Conservation (phyloP, 2,329 filamentous ascomycete species). For the Clarireedia hainanense region DNA sequence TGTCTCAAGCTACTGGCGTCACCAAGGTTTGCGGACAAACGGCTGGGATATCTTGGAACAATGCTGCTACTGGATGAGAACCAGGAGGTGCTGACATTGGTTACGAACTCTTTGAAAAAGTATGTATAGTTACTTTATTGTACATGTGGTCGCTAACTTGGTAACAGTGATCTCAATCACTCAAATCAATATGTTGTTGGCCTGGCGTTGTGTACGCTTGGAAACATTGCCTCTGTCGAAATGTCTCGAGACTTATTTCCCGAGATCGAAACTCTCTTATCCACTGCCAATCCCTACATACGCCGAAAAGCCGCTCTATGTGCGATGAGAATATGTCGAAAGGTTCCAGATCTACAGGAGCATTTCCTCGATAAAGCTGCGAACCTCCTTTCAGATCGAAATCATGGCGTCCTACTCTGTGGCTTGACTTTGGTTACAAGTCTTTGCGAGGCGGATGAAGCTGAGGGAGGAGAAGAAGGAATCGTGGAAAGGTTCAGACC, state of each 20-base stretch:
- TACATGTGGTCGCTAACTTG: background rate
- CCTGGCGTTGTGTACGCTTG: conserved; percentile 88
- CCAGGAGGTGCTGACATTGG: conserved; percentile 92
- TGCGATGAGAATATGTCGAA: conserved; percentile 97
- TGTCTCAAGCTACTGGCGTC: conserved; percentile 96
- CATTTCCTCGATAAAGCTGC: conserved; percentile 95
- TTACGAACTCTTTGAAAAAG: conserved; percentile 98
- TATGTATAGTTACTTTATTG: conserved; percentile 33
- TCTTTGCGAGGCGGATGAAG: conserved; percentile 90
- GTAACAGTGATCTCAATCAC: conserved; percentile 78
- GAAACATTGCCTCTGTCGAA: conserved; percentile 95
- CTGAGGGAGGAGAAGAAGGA: conserved; percentile 80
- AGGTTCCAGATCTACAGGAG: conserved; percentile 94
- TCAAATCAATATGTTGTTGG: conserved; percentile 98
- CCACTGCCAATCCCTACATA: conserved; percentile 97
- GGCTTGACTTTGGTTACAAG: conserved; percentile 86
- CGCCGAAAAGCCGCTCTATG: conserved; percentile 95
- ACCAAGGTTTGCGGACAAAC: conserved; percentile 95
- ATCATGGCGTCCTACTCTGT: conserved; percentile 90
- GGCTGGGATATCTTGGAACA: conserved; percentile 88
- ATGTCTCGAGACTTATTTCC: conserved; percentile 97
- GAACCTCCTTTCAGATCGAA: conserved; percentile 79
- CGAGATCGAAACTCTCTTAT: conserved; percentile 86
- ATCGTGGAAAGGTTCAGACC: conserved; percentile 87
- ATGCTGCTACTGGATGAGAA: conserved; percentile 97